Conservation (phyloP, 2,329 filamentous ascomycete species). For the Arthrobotrys entomopaga region DNA sequence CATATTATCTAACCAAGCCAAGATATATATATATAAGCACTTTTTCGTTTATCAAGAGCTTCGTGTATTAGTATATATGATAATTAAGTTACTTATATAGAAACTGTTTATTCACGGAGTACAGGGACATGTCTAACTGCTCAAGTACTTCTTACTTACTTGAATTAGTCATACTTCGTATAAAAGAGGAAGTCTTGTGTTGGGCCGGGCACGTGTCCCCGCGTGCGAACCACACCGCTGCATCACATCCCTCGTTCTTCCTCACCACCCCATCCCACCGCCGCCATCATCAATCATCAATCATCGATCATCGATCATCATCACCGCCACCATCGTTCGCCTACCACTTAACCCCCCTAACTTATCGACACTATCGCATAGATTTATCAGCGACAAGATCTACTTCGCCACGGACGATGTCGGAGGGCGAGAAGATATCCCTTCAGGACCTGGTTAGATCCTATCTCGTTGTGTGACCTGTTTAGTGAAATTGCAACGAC, state of each 20-base stretch:
- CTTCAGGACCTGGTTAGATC: constrained; percentile 43
- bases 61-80: no score
- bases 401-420: constrained; percentile 14
- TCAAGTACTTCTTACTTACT: no score
- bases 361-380: neutral
- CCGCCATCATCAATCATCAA: constrained; percentile 16
- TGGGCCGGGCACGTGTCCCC: no score
- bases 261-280: neutral
- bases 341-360: neutral
- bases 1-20: no score
- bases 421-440: constrained; percentile 46
- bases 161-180: no score
- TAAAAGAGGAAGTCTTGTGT: no score
- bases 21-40: no score
- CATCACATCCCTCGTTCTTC: constrained; percentile 11
- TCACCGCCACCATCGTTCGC: neutral
- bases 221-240: neutral
- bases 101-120: no score
- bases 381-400: neutral
- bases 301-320: neutral
- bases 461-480: neutral
- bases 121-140: no score
- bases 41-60: no score
- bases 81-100: no score
- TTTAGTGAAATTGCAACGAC: no score